Base-by-base conservation (phyloP, 108 stramenopile species). In the Fragilaria crotonensis region DNA sequence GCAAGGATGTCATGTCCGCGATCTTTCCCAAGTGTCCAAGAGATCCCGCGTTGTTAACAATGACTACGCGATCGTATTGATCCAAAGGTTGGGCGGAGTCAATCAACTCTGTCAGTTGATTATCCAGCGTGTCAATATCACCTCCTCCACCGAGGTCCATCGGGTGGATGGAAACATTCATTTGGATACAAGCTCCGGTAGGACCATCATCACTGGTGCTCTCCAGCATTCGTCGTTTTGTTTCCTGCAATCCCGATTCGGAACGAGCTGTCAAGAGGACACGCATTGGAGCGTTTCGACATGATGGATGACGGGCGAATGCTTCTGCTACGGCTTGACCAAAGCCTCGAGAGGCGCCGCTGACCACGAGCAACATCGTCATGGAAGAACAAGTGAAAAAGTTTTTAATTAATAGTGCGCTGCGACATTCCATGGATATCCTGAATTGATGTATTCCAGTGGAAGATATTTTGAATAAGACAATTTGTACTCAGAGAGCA, bases 21-120 rank as follows among this genome's bases (percentile, higher is more conserved):
- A 48, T 66, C 23, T 22, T 21, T 14, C 89, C 89, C 32, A 90
- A 54, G 45, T 71, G 68, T 19, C 84, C 85, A 28, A 90, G 31
- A 19, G 68, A 75, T 22, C 83, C 89, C 23, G 83, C 85, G 32
- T 90, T 90, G 64, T 85, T 86, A 65, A 90, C 63, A 18, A 90
- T 62, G 44, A 84, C 53, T 36, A 80, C 67, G 33, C 65, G 66
- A 55, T 66, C 48, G 50, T 65, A 80, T 19, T 44, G 29, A 41
- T 41, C 36, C 14, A 41, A 41, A 11, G 36, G 36, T 14, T 41
- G 36, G 11, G 36, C 36, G 14, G 36, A 7, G 14, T 41, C 36
- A 7, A 41, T 14, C 7, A 41, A 14, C 14, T 11, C 11, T 14
- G 7, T 14, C 36, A 41, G 14, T 11, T 41, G 7, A 11, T 7